Evolutionary conservation across 768 basidiomycete genomes (phyloP).

Genomic region (Pleurotus giganteus): DNA sequence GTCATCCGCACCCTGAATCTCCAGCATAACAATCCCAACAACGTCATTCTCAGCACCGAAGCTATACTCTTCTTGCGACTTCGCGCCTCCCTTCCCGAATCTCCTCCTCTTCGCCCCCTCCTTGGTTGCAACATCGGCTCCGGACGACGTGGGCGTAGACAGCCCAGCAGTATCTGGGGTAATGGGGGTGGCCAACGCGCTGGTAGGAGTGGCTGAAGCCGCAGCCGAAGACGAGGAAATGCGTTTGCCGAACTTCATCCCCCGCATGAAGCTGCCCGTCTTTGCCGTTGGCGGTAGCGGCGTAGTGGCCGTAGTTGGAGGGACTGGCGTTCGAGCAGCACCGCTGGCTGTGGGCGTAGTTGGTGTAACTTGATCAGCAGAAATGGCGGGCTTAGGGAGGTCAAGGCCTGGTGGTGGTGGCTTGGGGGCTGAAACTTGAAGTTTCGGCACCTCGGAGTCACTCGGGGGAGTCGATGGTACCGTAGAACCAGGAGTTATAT

Average conservation of each 20-base stretch:
- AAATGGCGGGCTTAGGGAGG: conserved; percentile 7
- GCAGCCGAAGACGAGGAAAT: not conserved
- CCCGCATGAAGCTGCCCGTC: conserved; percentile 5
- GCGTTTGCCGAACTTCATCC: conserved; percentile 9
- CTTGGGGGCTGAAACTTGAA: conserved; percentile 2
- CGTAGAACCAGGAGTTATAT: conserved; percentile 20
- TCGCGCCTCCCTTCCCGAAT: conserved; percentile 19
- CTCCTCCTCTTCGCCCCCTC: conserved; percentile 9
- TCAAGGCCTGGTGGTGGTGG: conserved; percentile 1
- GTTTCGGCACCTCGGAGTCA: not conserved
- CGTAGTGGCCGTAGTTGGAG: not conserved
- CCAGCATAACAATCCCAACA: conserved; percentile 92
- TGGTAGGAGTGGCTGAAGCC: not conserved
- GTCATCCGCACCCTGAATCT: conserved; percentile 82
- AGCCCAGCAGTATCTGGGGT: not conserved
- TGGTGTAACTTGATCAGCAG: not conserved
- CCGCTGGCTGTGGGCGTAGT: not conserved
- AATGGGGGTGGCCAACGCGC: not conserved
- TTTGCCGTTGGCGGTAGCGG: not conserved
- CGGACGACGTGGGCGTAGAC: not conserved
- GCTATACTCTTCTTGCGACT: conserved; percentile 37
- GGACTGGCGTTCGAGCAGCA: conserved; percentile 9
- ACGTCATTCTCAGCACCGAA: conserved; percentile 77
- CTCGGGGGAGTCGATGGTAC: not conserved
- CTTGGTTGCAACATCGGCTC: not conserved